Conservation (phyloP, 208 protist species). For the Wallacemonas sp. region DNA sequence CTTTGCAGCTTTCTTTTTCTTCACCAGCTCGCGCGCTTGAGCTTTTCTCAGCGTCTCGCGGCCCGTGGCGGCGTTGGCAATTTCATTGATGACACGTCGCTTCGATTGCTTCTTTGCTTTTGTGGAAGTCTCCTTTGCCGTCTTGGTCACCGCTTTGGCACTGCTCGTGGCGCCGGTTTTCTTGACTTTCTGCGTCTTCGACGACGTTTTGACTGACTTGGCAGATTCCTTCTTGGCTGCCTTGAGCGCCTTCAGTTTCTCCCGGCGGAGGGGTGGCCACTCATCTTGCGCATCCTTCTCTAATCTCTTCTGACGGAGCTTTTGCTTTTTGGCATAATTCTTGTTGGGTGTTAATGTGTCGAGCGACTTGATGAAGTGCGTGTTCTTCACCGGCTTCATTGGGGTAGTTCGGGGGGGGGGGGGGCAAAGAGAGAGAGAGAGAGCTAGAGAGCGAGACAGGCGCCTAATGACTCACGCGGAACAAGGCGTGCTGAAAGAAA, state of each 20-base stretch:
- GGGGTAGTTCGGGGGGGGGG: too few species aligned
- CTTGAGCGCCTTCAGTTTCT: conserved; percentile 11
- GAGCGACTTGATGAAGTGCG: conserved; percentile 7
- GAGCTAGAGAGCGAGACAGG: conserved; percentile 1
- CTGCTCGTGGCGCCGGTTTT: too few species aligned
- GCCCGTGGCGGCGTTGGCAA: conserved; percentile 37
- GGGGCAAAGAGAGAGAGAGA: too few species aligned
- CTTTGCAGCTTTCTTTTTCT: conserved; percentile 29
- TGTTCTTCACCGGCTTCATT: conserved; percentile 9
- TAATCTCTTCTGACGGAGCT: conserved; percentile 40
- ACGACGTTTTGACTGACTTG: neutral
- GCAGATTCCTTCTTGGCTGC: neutral
- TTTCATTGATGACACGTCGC: conserved; percentile 24
- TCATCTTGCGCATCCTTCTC: conserved; percentile 30
- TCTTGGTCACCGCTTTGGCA: neutral
- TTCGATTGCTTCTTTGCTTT: conserved; percentile 13
- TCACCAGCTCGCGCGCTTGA: conserved; percentile 41
- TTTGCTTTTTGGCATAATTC: conserved; percentile 55
- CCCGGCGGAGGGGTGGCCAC: neutral
- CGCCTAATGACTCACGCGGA: too few species aligned
- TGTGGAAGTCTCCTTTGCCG: neutral
- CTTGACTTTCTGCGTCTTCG: too few species aligned
- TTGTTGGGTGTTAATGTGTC: conserved; percentile 41
- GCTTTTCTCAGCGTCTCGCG: conserved; percentile 62
- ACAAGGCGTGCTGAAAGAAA: too few species aligned